Evolutionary conservation across 2,329 filamentous ascomycete species (phyloP), one percentile per base, ranked within the genome.

Genomic region (Penicillium palitans): DNA sequence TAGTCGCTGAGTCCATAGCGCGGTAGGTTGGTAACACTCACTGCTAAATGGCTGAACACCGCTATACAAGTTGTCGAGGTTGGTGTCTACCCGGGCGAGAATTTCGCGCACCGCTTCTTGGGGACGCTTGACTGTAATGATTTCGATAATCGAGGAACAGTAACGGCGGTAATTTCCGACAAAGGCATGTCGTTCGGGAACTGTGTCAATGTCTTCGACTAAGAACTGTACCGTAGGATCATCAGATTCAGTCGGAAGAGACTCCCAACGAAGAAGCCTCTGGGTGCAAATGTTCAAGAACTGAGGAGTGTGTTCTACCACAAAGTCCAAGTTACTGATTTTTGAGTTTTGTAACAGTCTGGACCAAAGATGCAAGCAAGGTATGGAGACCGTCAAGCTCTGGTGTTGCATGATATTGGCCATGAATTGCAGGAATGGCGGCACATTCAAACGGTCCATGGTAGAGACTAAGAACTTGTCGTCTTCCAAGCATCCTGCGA

Each of bases 161-260:
- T 96, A 98, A 59, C 95, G 85, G 40, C 95, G 84, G 74, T 99
- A 99, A 70, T 99, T 98, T 4, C 93, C 92, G 12, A 98, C 83
- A 72, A 99, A 99, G 1, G 92, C 91, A 76, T 99, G 95, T 25
- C 92, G 85, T 72, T 99, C 95, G 0, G 95, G 95, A 21, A 93
- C 81, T 0, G 93, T 98, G 70, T 99, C 95, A 56, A 96, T 96
- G 71, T 99, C 95, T 70, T 98, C 93, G 68, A 92, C 83, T 1
- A 99, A 81, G 65, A 96, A 95, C 12, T 91, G 80, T 58, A 92
- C 84, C 0, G 90, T 93, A 2, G 90, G 83, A 66, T 97, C 88
- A 47, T 90, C 85, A 0, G 88, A 89, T 62, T 96, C 90, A 62
- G 93, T 87, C 0, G 92, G 90, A 2, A 98, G 79, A 62, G 84